These are phyloP conservation scores for Penicillium vulpinum DNA, from an alignment of 2,329 filamentous ascomycete genomes.

Conservation along the genomic window DNA sequence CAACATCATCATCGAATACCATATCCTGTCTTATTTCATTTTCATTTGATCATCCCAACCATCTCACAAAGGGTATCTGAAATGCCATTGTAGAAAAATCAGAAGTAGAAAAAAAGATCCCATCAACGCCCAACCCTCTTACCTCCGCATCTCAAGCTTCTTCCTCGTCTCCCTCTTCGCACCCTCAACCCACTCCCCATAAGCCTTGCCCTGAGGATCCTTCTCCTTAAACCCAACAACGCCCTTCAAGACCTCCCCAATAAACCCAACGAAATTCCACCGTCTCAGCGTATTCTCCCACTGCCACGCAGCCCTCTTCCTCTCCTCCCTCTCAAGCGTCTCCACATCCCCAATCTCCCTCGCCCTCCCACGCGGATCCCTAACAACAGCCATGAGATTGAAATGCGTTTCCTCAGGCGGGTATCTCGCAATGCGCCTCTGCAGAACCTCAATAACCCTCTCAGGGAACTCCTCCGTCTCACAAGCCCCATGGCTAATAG, in stretches of 20 bases:
- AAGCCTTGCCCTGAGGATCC: conserved; percentile 57
- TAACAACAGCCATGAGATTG: conserved; percentile 90
- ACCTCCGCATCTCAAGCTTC: conserved; percentile 38
- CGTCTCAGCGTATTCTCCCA: conserved; percentile 91
- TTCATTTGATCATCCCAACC: conserved; percentile 3
- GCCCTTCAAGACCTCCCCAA: conserved; percentile 83
- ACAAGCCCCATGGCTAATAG: conserved; percentile 83
- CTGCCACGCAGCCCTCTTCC: conserved; percentile 81
- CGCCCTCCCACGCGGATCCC: conserved; percentile 75
- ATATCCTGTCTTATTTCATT: conserved; percentile 2
- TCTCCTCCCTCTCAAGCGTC: conserved; percentile 73
- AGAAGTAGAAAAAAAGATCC: background rate
- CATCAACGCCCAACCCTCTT: background rate
- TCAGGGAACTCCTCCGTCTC: conserved; percentile 69
- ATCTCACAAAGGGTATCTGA: conserved; percentile 20
- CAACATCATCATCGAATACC: conserved; percentile 14
- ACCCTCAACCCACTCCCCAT: conserved; percentile 81
- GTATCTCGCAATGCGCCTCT: conserved; percentile 80
- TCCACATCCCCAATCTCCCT: conserved; percentile 80
- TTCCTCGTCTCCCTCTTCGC: conserved; percentile 47
- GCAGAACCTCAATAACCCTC: conserved; percentile 83
- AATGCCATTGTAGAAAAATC: conserved; percentile 8
- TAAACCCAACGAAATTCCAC: conserved; percentile 96
- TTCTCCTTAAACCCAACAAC: conserved; percentile 73
- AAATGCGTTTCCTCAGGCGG: conserved; percentile 87